Evolutionary conservation across 1,284 basidiomycete species (phyloP).

Genomic region (Amylostereum areolatum): DNA sequence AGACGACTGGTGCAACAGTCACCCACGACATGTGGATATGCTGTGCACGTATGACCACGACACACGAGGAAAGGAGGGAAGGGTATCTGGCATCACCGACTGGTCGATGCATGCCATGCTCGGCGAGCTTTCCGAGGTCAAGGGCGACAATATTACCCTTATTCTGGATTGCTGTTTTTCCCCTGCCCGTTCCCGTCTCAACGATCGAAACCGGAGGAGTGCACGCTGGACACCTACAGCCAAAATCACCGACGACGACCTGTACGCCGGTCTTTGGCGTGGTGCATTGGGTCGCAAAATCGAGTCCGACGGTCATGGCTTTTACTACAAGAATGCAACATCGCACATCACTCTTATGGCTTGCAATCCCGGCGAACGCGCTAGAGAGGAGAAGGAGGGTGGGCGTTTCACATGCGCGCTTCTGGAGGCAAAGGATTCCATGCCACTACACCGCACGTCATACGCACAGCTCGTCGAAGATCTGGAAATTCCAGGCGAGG

Average conservation of each 20-base stretch:
- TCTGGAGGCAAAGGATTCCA: slow-evolving; percentile 36
- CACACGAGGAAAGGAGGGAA: slow-evolving; percentile 36
- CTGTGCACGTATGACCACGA: slow-evolving; percentile 61
- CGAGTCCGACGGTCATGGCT: slow-evolving; percentile 31
- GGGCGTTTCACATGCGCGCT: slow-evolving; percentile 53
- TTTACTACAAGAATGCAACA: slow-evolving; percentile 35
- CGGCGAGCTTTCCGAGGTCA: slow-evolving; percentile 41
- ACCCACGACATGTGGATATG: slow-evolving; percentile 42
- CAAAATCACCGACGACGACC: slow-evolving; percentile 44
- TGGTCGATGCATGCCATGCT: slow-evolving; percentile 56
- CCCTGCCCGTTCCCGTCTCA: slow-evolving; percentile 30
- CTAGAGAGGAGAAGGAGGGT: slow-evolving; percentile 53
- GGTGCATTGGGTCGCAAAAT: slow-evolving; percentile 32
- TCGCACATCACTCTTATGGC: slow-evolving; percentile 52
- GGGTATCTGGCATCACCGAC: slow-evolving; percentile 58
- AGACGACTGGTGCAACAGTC: slow-evolving; percentile 45
- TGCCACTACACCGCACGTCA: slow-evolving; percentile 45
- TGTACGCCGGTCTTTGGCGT: slow-evolving; percentile 47
- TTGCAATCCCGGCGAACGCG: slow-evolving; percentile 43
- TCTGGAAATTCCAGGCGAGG: slow-evolving; percentile 25
- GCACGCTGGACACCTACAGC: slow-evolving; percentile 50
- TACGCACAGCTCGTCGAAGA: slow-evolving; percentile 43
- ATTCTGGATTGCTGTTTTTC: slow-evolving; percentile 62
- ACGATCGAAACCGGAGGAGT: slow-evolving; percentile 35
- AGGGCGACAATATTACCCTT: slow-evolving; percentile 64